Base-by-base conservation (phyloP, 2,329 filamentous ascomycete species). In the Fonsecaea pedrosoi region DNA sequence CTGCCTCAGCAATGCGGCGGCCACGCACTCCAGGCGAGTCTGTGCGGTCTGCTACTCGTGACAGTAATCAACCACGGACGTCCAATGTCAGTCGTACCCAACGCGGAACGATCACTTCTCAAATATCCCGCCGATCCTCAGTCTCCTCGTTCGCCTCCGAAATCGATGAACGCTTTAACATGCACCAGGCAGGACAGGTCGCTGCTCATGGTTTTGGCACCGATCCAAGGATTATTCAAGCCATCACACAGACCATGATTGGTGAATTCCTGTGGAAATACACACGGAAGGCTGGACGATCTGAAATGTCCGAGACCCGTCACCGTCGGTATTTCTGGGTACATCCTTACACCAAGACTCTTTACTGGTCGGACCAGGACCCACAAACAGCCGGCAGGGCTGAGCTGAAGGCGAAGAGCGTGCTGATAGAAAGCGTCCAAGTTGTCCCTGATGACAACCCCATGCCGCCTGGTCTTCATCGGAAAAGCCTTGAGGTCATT, bases 231-330 rank as follows among this genome's bases (percentile, higher is more conserved):
- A 97, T 99, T 93, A 98, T 99, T 73, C 93, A 97, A 81, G 95
- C 95, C 57, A 97, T 99, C 71, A 99, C 95, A 1, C 94, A 99
- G 79, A 98, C 95, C 18, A 99, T 99, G 95, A 98, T 99, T 75
- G 95, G 95, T 64, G 95, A 99, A 78, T 98, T 94, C 78, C 84
- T 99, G 48, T 99, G 95, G 95, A 99, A 99, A 78, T 99, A 99
- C 80, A 99, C 95, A 0, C 90, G 95, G 74, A 97, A 95, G 82
- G 86, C 94, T 67, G 94, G 93, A n/a, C 90, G 94, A 30, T 91
- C 89, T 62, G 91, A 93, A 70, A 88, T 96, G 80, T 98, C 94
- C 0, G 90, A 89, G 73, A 96, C 94, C 64, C 88, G 95, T 60
- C 95, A 99, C 79, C 88, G 92, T 69, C 89, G 95, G 37, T 99